Conservation (phyloP, 768 basidiomycete species). For the Exidia glandulosa region DNA sequence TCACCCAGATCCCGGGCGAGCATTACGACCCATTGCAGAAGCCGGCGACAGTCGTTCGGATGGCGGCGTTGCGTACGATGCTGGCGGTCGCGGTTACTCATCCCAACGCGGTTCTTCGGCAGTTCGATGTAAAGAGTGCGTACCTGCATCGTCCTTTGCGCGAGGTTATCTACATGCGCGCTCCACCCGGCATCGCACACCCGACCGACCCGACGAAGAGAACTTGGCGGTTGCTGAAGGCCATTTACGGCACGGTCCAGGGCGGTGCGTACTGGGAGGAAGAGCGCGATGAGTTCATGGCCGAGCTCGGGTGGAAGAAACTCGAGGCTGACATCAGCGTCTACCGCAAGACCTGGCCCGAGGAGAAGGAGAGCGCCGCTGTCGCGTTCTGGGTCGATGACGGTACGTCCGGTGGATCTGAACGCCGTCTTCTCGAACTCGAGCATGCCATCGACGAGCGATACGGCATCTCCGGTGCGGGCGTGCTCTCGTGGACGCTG, state of each 20-base stretch:
- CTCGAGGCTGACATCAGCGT: conserved; percentile 1
- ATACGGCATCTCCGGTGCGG: not conserved
- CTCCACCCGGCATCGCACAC: conserved; percentile 18
- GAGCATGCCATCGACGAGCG: not conserved
- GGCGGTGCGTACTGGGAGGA: conserved; percentile 25
- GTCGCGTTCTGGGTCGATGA: not conserved
- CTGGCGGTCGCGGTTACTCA: conserved; percentile 23
- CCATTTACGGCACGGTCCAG: conserved; percentile 30
- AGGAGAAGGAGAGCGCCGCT: not conserved
- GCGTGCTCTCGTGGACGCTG: not conserved
- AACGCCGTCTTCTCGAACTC: not conserved
- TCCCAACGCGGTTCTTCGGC: conserved; percentile 24
- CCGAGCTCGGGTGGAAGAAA: not conserved
- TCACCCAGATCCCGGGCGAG: conserved; percentile 27
- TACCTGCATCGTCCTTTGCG: conserved; percentile 23
- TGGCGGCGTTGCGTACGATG: conserved; percentile 21
- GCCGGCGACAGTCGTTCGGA: conserved; percentile 4
- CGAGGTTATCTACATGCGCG: conserved; percentile 26
- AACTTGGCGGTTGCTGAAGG: conserved; percentile 12
- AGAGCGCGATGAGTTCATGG: conserved; percentile 14
- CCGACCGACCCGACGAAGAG: conserved; percentile 1
- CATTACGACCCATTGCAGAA: conserved; percentile 15
- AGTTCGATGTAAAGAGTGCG: conserved; percentile 30
- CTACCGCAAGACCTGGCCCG: not conserved
- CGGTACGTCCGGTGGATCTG: not conserved